Evolutionary conservation across 768 basidiomycete genomes (phyloP).

Genomic region (Macrolepiota albuminosa): DNA sequence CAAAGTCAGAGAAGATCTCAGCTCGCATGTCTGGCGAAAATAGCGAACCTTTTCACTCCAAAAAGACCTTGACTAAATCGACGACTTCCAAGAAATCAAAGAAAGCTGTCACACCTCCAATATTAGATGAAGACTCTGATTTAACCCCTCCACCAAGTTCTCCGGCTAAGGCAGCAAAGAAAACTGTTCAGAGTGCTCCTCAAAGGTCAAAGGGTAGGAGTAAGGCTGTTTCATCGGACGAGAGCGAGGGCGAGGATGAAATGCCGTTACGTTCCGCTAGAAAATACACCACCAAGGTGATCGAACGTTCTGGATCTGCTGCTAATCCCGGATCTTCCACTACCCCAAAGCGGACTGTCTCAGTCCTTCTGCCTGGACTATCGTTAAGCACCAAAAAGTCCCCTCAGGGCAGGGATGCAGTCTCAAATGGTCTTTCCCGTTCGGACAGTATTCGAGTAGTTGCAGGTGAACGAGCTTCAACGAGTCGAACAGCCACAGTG

Average conservation of each 20-base stretch:
- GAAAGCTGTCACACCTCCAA: not conserved
- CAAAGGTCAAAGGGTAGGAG: not conserved
- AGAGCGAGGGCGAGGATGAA: constrained; percentile 8
- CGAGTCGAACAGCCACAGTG: constrained; percentile 9
- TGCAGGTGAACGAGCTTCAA: constrained; percentile 19
- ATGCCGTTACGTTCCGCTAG: not conserved
- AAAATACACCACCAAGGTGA: not conserved
- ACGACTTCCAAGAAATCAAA: not conserved
- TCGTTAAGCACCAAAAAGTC: constrained; percentile 10
- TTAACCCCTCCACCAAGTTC: constrained; percentile 1
- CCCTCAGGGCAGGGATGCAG: not conserved
- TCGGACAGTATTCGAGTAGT: constrained; percentile 25
- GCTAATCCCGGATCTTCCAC: constrained; percentile 4
- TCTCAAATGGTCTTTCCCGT: constrained; percentile 4
- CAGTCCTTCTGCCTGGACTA: constrained; percentile 15
- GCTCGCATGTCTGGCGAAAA: not conserved
- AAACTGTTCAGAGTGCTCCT: not conserved
- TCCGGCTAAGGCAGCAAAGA: not conserved
- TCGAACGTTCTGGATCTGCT: not conserved
- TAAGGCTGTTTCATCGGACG: not conserved
- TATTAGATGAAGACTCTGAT: not conserved
- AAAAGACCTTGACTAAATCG: not conserved
- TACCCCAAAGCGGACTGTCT: constrained; percentile 16
- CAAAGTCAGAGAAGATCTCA: not conserved
- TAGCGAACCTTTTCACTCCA: not conserved